A percentile compares a stretch with the other conserved stretches of the same genome.
Conservation (phyloP, 176 grass and related monocot genomes). For the Lolium multiflorum region DNA sequence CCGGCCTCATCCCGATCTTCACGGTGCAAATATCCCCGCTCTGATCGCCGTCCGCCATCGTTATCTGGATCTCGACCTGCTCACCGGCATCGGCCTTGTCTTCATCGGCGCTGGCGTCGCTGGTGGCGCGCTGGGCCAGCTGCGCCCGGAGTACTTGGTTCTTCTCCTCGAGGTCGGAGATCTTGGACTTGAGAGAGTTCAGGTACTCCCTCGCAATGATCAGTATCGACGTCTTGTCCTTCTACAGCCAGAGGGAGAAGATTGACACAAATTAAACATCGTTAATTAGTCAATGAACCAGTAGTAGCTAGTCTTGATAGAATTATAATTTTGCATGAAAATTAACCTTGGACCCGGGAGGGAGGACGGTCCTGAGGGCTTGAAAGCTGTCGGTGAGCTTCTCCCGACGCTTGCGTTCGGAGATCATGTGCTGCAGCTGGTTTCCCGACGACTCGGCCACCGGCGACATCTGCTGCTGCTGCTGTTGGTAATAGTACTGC, state of each 20-base stretch:
- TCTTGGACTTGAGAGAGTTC: slow-evolving; percentile 59
- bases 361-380: no score
- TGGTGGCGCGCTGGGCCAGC: background rate
- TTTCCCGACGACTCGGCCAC: slow-evolving; percentile 29
- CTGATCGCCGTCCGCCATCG: no score
- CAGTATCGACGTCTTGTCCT: slow-evolving; percentile 91
- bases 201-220: slow-evolving; percentile 72
- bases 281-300: background rate
- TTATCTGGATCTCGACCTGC: no score
- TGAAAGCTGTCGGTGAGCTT: no score
- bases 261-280: no score
- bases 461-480: background rate
- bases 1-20: no score
- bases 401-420: slow-evolving; percentile 1
- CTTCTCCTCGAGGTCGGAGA: slow-evolving; percentile 74
- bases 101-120: background rate
- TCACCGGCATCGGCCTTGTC: no score
- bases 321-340: background rate
- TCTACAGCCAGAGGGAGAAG: slow-evolving; percentile 36
- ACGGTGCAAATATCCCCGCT: no score
- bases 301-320: background rate
- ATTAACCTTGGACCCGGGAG: slow-evolving; percentile 56
- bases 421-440: slow-evolving; percentile 91
- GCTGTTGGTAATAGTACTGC: slow-evolving; percentile 32
- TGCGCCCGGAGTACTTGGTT: slow-evolving; percentile 62